A percentile compares a stretch with the other conserved stretches of the same genome.
Conservation (phyloP, 2,329 filamentous ascomycete species). For the Trichoderma sp. region DNA sequence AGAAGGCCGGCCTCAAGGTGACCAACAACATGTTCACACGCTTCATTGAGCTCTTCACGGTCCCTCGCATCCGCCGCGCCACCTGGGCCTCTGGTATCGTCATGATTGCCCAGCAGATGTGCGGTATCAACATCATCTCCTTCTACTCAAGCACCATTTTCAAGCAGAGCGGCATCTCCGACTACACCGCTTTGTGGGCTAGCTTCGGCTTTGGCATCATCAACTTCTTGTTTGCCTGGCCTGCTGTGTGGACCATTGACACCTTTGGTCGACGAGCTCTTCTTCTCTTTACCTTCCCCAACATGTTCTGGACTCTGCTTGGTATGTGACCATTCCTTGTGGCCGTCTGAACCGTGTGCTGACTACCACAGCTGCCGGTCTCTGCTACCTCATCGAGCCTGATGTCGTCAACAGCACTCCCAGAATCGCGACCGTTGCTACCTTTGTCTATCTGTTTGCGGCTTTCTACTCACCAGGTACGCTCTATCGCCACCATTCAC, state of each 20-base stretch:
- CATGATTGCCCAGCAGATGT: slow-evolving; percentile 68
- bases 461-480: slow-evolving; percentile 61
- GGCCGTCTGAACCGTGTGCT: neutral
- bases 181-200: slow-evolving; percentile 45
- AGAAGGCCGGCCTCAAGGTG: slow-evolving; percentile 38
- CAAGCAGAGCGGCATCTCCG: slow-evolving; percentile 44
- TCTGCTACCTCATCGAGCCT: slow-evolving; percentile 41
- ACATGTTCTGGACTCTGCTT: slow-evolving; percentile 64
- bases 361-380: slow-evolving; percentile 37
- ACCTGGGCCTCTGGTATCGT: slow-evolving; percentile 68
- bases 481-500: neutral
- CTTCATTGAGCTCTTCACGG: slow-evolving; percentile 59
- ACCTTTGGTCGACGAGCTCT: slow-evolving; percentile 63
- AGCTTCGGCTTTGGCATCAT: slow-evolving; percentile 54
- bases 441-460: slow-evolving; percentile 65
- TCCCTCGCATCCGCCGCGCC: slow-evolving; percentile 61
- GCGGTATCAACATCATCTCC: slow-evolving; percentile 57
- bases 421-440: slow-evolving; percentile 56
- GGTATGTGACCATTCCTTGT: slow-evolving; percentile 31
- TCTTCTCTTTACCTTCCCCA: slow-evolving; percentile 64
- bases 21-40: slow-evolving; percentile 53
- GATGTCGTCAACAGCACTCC: slow-evolving; percentile 42
- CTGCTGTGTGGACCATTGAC: slow-evolving; percentile 65
- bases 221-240: slow-evolving; percentile 66
- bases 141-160: slow-evolving; percentile 55